Evolutionary conservation across 768 basidiomycete genomes (phyloP).

Genomic region (Auricularia sp.): DNA sequence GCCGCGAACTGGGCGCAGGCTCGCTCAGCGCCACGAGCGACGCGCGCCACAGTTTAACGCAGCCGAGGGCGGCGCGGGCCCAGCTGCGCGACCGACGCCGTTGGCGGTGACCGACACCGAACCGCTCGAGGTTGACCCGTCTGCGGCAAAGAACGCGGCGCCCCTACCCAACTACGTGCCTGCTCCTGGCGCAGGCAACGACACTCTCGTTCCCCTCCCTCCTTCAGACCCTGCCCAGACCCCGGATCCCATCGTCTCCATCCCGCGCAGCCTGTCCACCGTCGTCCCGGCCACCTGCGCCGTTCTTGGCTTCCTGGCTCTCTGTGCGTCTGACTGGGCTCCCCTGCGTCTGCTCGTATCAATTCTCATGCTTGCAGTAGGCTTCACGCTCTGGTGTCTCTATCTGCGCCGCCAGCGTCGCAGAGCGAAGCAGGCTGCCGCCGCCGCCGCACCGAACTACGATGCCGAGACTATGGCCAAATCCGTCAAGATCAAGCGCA

Average conservation of each 20-base stretch:
- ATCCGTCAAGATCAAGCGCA: background rate
- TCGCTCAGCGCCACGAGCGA: background rate
- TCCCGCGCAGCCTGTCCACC: background rate
- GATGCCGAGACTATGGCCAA: background rate
- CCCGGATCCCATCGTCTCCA: background rate
- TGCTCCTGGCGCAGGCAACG: background rate
- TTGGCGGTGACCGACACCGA: background rate
- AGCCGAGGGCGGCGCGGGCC: background rate
- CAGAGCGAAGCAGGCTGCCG: background rate
- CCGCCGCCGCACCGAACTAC: background rate
- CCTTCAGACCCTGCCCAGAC: background rate
- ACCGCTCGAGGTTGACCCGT: background rate
- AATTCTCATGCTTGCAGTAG: background rate
- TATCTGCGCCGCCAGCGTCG: background rate
- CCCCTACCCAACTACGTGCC: background rate
- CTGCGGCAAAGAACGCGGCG: background rate
- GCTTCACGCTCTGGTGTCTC: background rate
- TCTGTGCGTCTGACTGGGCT: too few relatives aligned
- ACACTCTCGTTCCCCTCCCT: background rate
- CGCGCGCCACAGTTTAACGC: background rate
- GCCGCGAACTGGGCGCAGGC: background rate
- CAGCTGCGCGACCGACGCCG: background rate
- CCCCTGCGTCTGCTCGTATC: too few relatives aligned
- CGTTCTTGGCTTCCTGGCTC: too few relatives aligned
- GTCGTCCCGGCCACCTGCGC: too few relatives aligned